Base-by-base conservation (phyloP, 805 yeast species). In the Sugiyamaella chiloensis region DNA sequence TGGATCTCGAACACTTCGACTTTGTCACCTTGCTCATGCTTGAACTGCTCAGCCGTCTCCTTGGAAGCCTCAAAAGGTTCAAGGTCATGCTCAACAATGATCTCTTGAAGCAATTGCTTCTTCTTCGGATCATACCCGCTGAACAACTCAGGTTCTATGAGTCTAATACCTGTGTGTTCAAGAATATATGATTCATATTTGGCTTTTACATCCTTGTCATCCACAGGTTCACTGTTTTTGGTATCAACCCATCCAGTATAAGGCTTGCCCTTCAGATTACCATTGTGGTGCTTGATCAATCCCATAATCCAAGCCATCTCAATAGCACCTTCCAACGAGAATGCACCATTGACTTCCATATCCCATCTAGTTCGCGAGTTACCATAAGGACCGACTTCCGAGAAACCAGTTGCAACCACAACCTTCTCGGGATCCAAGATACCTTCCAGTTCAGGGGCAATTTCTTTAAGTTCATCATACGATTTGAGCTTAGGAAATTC, bases 261-360 rank as follows among this genome's bases (percentile, higher is more conserved):
- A 61, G 89, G 91, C 57, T 57, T 58, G 63, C 90, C 90, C 79
- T 87, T 87, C 63, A 87, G 75, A 66, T 76, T 76, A 73, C 96
- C 98, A 59, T 87, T 87, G 74, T 87, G 93, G 74, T 93, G 93
- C 72, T 87, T 88, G 73, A 93, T 90, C 65, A 86, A 79, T 58
- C 97, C 97, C 98, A 93, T 93, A 60, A 93, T 90, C 97, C 98
- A 93, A 42, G 99, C 98, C 96, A 93, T 90, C 74, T 93, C 99
- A 65, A 93, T 85, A 64, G 96, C 85, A 64, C 99, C 99, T 72
- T 93, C 99, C 60, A 93, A 74, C 7, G 97, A 90, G 72, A 93
- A 93, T 65, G 86, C 88, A 62, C 99, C 99, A 52, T 68, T 58
- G 40, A 97, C 87, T 74, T 93, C 99, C 96, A 93, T 93, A 72